Conservation (phyloP, 495 filamentous ascomycete genomes). For the Pseudomonodictys pantanalensis region DNA sequence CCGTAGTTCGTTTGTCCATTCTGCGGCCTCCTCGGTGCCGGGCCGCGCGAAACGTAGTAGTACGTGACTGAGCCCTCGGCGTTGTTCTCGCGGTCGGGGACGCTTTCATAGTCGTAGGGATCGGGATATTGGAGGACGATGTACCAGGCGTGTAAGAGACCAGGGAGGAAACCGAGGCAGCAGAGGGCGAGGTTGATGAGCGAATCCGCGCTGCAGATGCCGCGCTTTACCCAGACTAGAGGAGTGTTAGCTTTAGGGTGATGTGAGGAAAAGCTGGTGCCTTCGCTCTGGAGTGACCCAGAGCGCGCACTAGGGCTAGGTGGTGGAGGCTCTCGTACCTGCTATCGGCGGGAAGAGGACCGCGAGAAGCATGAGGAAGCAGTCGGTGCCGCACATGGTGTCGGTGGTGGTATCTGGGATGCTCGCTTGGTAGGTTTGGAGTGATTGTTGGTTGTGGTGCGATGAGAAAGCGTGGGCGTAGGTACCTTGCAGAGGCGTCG, state of each 20-base stretch:
- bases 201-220: conserved; percentile 89
- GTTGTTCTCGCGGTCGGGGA: conserved; percentile 53
- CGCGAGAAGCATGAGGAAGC: conserved; percentile 83
- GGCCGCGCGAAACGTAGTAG: conserved; percentile 46
- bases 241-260: conserved; percentile 32
- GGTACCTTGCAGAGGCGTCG: neutral
- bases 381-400: conserved; percentile 72
- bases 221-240: conserved; percentile 91
- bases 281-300: conserved; percentile 23
- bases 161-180: conserved; percentile 83
- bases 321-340: conserved; percentile 60
- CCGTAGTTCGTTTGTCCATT: conserved; percentile 32
- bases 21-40: neutral
- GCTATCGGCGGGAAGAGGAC: conserved; percentile 91
- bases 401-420: conserved; percentile 7
- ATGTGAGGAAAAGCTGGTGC: conserved; percentile 13
- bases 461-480: neutral
- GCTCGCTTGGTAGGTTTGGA: neutral
- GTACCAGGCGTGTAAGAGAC: conserved; percentile 95
- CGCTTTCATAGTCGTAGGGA: conserved; percentile 58
- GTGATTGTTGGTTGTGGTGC: neutral
- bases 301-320: conserved; percentile 15
- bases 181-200: conserved; percentile 94
- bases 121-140: conserved; percentile 93
- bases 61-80: conserved; percentile 39